Conservation (phyloP, 2,329 filamentous ascomycete species). For the Aureobasidium leucospermi region DNA sequence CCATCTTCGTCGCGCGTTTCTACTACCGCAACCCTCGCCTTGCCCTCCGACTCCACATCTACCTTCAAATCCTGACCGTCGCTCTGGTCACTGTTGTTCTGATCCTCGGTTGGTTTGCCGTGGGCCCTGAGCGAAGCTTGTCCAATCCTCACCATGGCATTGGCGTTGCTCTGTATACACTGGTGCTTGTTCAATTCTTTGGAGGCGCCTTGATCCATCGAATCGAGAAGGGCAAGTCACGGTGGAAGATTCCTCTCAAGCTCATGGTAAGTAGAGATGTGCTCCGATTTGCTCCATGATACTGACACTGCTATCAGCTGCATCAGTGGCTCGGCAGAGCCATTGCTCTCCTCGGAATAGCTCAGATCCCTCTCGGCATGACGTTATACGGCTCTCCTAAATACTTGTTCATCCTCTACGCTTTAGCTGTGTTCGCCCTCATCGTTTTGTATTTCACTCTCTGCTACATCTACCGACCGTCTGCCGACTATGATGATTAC, state of each 20-base stretch:
- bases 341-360: slow-evolving; percentile 72
- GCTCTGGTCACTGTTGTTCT: slow-evolving; percentile 64
- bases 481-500: slow-evolving; percentile 25
- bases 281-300: background rate
- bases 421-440: slow-evolving; percentile 52
- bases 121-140: slow-evolving; percentile 62
- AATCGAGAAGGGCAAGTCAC: slow-evolving; percentile 36
- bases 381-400: slow-evolving; percentile 88
- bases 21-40: slow-evolving; percentile 54
- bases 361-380: slow-evolving; percentile 81
- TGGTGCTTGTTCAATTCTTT: slow-evolving; percentile 64
- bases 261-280: slow-evolving; percentile 40
- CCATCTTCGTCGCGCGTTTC: slow-evolving; percentile 69
- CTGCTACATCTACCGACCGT: slow-evolving; percentile 26
- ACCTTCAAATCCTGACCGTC: slow-evolving; percentile 63
- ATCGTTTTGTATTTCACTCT: slow-evolving; percentile 15
- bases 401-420: slow-evolving; percentile 76
- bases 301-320: slow-evolving; percentile 37
- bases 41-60: slow-evolving; percentile 64
- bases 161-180: slow-evolving; percentile 67
- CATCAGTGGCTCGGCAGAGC: slow-evolving; percentile 83
- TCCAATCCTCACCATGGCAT: slow-evolving; percentile 83
- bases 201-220: slow-evolving; percentile 24
- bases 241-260: slow-evolving; percentile 49
- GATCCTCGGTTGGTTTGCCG: slow-evolving; percentile 69